A percentile compares a stretch with the other conserved stretches of the same genome.
phyloP scores from a whole-genome alignment of 306 rosid genomes.

The Corylus avellana region DNA sequence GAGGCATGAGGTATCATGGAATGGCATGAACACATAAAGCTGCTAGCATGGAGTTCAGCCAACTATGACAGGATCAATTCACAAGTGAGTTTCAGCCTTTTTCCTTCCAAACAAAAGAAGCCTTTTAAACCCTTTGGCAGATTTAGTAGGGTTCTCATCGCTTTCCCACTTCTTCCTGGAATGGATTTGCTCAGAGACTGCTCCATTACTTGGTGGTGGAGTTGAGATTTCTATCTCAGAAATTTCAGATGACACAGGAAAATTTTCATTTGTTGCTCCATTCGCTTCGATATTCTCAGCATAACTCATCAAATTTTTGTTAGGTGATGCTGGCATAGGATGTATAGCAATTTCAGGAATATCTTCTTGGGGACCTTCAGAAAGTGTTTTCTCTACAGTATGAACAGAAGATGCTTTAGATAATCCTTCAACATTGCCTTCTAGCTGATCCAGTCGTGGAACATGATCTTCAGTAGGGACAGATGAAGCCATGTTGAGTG shows the following conservation, averaged over 20 bases:
- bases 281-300: conserved; percentile 34
- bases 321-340: conserved; percentile 42
- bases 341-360: conserved; percentile 34
- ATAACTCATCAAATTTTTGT: conserved; percentile 35
- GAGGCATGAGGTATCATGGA: conserved; percentile 7
- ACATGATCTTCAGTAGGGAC: conserved; percentile 32
- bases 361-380: conserved; percentile 21
- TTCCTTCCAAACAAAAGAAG: conserved; percentile 85
- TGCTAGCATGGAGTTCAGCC: conserved; percentile 28
- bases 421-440: conserved; percentile 29
- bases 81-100: conserved; percentile 48
- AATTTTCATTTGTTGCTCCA: conserved; percentile 36
- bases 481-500: conserved; percentile 20
- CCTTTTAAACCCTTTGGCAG: conserved; percentile 80
- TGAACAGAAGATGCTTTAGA: conserved; percentile 44
- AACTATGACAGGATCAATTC: conserved; percentile 32
- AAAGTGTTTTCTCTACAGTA: conserved; percentile 43
- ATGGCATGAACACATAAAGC: conserved; percentile 29
- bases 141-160: conserved; percentile 75
- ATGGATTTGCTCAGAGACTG: conserved; percentile 43
- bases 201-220: conserved; percentile 60
- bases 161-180: conserved; percentile 93
- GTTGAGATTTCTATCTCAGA: conserved; percentile 58
- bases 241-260: conserved; percentile 38
- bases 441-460: conserved; percentile 25